Evolutionary conservation across 257 asterid species (phyloP), one percentile per base, ranked within the genome.

Genomic region (Gentiana dahurica): DNA sequence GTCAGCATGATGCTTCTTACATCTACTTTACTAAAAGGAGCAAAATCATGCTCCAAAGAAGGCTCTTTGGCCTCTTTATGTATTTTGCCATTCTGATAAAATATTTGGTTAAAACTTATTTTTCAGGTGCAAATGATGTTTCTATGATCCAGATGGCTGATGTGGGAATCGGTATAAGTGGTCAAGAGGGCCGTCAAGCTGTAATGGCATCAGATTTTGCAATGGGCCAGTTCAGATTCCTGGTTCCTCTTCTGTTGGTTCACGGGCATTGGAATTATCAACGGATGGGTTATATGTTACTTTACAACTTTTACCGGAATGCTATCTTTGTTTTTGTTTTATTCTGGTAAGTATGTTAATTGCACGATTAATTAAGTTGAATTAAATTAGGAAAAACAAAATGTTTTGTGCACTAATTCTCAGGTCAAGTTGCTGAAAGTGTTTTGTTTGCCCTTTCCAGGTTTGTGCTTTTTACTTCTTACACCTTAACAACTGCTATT

Each of bases 201-300:
- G 99, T 86, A 48, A 92, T 92, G 99, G 95, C 99, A 43, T 92
- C 99, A 43, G 99, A 92, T 77, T 92, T 92, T 55, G 86, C 97
- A 9, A 92, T 92, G 99, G 99, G 87, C 4, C 97, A 92, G 57
- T 92, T 92, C 81, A 77, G 97, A 76, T 92, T 92, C 71, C 69
- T 92, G 84, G 95, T 92, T 68, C 94, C 97, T 0, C 77, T 92
- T 60, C 62, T 92, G 63, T 71, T 92, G 64, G 94, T 92, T 34
- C 97, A 92, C 32, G 99, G 99, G 35, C 99, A 92, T 65, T 92
- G 99, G 99, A 92, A 88, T 73, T 92, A 92, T 73, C 95, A 92
- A 77, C 69, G 99, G 51, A 85, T 92, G 85, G 73, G 95, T 74
- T 92, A 88, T 77, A 92, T 92, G 99, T 73, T 92, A 60, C 55